These are phyloP conservation scores for Tetrapisispora phaffii DNA, from an alignment of 805 yeast species.

Conservation along the genomic window DNA sequence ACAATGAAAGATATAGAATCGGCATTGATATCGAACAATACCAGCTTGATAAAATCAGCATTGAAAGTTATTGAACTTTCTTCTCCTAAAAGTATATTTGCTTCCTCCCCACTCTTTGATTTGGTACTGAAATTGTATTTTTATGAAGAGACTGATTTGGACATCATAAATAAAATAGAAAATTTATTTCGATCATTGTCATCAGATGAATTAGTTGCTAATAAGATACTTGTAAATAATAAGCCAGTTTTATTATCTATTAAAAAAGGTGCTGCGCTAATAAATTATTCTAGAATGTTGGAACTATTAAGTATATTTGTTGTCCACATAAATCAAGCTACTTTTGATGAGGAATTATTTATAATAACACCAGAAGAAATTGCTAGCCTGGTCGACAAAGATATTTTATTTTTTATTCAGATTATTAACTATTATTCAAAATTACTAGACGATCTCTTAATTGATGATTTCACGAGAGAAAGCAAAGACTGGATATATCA, in stretches of 20 bases:
- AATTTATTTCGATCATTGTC: slow-evolving; percentile 9
- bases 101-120: slow-evolving; percentile 15
- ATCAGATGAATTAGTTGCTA: slow-evolving; percentile 17
- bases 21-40: slow-evolving; percentile 17
- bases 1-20: slow-evolving; percentile 15
- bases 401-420: slow-evolving; percentile 20
- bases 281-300: slow-evolving; percentile 16
- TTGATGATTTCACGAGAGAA: background rate
- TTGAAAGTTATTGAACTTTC: slow-evolving; percentile 22
- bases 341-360: slow-evolving; percentile 16
- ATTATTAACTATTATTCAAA: slow-evolving; percentile 15
- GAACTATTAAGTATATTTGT: slow-evolving; percentile 13
- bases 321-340: slow-evolving; percentile 8
- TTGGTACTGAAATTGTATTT: slow-evolving; percentile 17
- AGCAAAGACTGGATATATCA: slow-evolving; percentile 12
- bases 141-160: slow-evolving; percentile 13
- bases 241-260: slow-evolving; percentile 9
- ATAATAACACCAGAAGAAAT: slow-evolving; percentile 11
- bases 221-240: slow-evolving; percentile 17
- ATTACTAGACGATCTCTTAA: slow-evolving; percentile 5
- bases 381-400: slow-evolving; percentile 8
- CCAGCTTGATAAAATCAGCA: slow-evolving; percentile 14
- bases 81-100: slow-evolving; percentile 21
- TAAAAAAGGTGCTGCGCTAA: slow-evolving; percentile 10
- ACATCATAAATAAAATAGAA: slow-evolving; percentile 21